phyloP scores from a whole-genome alignment of 1,284 basidiomycete genomes.

The Melampsora americana region DNA sequence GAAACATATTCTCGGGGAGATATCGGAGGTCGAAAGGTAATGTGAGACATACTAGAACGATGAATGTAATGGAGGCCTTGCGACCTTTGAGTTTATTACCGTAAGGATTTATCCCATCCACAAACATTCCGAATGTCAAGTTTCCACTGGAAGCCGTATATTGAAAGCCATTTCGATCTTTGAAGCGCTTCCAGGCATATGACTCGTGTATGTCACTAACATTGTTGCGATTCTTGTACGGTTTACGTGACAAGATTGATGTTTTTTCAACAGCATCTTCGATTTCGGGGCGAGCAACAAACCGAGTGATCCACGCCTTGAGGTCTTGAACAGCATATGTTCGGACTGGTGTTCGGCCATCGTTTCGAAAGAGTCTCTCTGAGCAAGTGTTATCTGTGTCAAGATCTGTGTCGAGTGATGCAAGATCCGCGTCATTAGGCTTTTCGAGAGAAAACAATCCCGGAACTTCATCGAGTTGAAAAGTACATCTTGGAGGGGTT shows the following conservation, averaged over 20 bases:
- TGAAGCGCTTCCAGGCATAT: background rate
- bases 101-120: constrained; percentile 5
- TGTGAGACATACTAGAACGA: background rate
- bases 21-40: constrained; percentile 45
- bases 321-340: background rate
- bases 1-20: constrained; percentile 43
- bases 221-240: background rate
- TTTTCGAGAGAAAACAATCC: too few species aligned
- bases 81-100: background rate
- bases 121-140: background rate
- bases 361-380: background rate
- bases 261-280: background rate
- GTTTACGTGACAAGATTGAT: background rate
- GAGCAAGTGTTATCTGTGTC: background rate
- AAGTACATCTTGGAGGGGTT: too few species aligned
- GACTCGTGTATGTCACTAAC: background rate
- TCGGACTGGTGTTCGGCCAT: background rate
- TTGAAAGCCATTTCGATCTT: background rate
- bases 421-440: background rate
- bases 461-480: too few species aligned
- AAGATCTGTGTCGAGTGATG: too few species aligned
- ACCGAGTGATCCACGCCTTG: background rate
- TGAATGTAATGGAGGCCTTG: background rate
- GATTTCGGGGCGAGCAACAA: background rate
- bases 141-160: background rate